Evolutionary conservation across 2,329 filamentous ascomycete genomes (phyloP), one percentile per base, ranked within the genome.

Genomic region (Arthrobotrys megalospora): DNA sequence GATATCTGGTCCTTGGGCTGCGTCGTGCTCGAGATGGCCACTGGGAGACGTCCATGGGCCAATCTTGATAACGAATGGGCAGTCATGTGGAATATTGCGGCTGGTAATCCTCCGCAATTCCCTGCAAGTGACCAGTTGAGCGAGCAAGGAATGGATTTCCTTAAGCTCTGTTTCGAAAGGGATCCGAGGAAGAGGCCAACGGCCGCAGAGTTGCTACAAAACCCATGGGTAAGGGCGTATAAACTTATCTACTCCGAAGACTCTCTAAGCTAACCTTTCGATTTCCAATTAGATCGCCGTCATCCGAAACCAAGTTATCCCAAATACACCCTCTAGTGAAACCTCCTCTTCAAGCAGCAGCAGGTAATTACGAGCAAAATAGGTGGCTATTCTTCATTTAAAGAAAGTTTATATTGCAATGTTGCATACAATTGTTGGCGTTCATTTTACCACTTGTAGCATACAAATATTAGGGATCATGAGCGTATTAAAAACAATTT

Each of bases 81-180:
- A 48, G 98, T 99, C 86, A 99, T 99, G 96, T 99, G 97, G 88
- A 98, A 98, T 86, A 99, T 99, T 83, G 96, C 96, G 0, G 95
- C 97, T 83, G 96, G 96, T 80, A 97, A 97, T 82, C 92, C 94
- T 60, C 96, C 96, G 5, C 91, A 93, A 83, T 87, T 97, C 70
- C 96, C 96, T 1, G 88, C 89, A 0, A 84, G 87, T 0, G 95
- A 98, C 65, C 95, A 98, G 85, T 89, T 99, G 80, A 96, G 92
- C 82, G 89, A 91, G 0, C 85, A 90, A 70, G 96, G 96, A 21
- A 90, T 97, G 80, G 94, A 98, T 83, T 98, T 99, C 83, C 85
- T 99, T 80, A 90, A 89, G 82, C 90, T 89, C 80, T 98, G 95
- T 86, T 98, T 99, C 83, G 88, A 92, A 76, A 89, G 92, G 19